phyloP scores from a whole-genome alignment of 2,329 filamentous ascomycete species.

The Annulohypoxylon truncatum region DNA sequence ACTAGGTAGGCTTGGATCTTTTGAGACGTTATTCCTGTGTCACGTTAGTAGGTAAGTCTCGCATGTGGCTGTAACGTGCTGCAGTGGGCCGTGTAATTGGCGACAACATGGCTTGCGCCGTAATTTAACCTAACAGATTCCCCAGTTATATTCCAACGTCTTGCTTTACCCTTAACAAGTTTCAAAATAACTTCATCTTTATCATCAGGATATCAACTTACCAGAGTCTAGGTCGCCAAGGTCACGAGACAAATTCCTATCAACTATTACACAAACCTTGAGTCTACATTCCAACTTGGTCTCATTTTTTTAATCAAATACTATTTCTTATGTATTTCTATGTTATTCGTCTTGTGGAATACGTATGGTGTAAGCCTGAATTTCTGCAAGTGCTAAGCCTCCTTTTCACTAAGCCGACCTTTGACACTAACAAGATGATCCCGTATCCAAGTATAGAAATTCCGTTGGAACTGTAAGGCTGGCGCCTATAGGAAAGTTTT shows the following conservation, averaged over 20 bases:
- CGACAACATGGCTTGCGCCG: not conserved
- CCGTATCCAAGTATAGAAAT: constrained; percentile 9
- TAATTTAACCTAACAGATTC: not conserved
- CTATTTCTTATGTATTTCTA: not conserved
- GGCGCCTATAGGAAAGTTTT: not conserved
- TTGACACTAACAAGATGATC: not conserved
- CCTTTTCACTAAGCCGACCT: not conserved
- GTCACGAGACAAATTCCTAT: not conserved
- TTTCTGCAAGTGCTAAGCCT: constrained; percentile 6
- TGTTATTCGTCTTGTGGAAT: not conserved
- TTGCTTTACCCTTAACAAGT: not conserved
- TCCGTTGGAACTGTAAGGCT: not conserved
- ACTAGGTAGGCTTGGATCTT: no score
- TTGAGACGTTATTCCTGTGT: not conserved
- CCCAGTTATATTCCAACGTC: not conserved
- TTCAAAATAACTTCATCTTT: not conserved
- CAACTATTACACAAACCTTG: not conserved
- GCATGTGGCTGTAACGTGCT: not conserved
- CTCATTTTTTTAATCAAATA: not conserved
- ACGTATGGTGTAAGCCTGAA: not conserved
- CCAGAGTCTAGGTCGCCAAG: not conserved
- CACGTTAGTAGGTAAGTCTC: not conserved
- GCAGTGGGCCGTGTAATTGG: not conserved
- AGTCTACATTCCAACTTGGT: not conserved
- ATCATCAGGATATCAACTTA: no score